Base-by-base conservation (phyloP, 768 basidiomycete genomes). In the Lyophyllum atratum region DNA sequence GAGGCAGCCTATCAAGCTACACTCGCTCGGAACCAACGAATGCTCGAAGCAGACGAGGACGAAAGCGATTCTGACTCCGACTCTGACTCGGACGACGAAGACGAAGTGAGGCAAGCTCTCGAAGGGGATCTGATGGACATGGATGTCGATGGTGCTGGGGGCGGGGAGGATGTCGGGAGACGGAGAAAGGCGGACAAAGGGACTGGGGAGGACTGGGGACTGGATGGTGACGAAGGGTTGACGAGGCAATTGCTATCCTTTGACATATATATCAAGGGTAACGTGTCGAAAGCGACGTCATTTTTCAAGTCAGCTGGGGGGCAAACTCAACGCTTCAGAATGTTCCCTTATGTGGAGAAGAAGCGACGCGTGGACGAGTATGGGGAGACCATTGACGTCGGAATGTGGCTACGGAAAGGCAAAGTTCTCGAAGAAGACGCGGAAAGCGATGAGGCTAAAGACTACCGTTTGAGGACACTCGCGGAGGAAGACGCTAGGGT, bases 221-320 rank as follows among this genome's bases (percentile, higher is more conserved):
- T 89, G 58, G 90, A 92, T 60, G 83, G 83, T 42, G 92, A 93
- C 58, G 92, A 94, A 56, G 85, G 86, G 1, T 66, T 86, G 52
- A 85, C 86, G 14, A 87, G 85, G 64, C 86, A 90, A 39, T 72
- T 89, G 52, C 73, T 95, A 37, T 95, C 93, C 1, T 99, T 92
- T 65, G 97, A 99, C 72, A 97, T 98, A 62, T 98, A 93, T 70
- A 81, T 98, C 59, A 97, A 96, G 70, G 95, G 95, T n/a, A 94
- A 96, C 60, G 92, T 95, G 45, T 87, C 90, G 25, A 90, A 91
- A 61, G 79, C 89, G 24, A 90, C 86, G 1, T 87, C 89, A 2
- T 95, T 94, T 75, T 96, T 95, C 80, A 94, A 93, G 70, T 88
- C 77, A 56, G 76, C 85, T 9, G 85, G 85, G 14, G 78, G 80